Percentiles rank a stretch among this genome's conserved stretches.
Conservation (phyloP, 306 rosid species). For the Phaseolus lunatus region DNA sequence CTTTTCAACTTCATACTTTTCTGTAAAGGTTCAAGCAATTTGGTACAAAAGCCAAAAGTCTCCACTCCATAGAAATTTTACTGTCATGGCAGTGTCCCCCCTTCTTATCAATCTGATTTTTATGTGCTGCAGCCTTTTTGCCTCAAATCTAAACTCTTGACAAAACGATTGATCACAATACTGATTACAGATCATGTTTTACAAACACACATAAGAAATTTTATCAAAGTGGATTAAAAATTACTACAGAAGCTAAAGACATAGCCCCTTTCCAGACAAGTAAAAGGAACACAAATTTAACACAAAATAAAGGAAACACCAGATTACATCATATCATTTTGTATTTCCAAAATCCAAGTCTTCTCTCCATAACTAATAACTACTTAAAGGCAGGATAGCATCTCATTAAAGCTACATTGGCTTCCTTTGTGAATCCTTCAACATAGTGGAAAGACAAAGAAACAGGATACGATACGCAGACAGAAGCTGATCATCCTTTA, state of each 20-base stretch:
- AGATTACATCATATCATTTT: slow-evolving; percentile 15
- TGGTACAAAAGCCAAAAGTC: slow-evolving; percentile 35
- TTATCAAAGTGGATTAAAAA: slow-evolving; percentile 27
- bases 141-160: slow-evolving; percentile 23
- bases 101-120: slow-evolving; percentile 16
- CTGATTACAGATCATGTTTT: slow-evolving; percentile 16
- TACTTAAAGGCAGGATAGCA: slow-evolving; percentile 31
- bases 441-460: slow-evolving; percentile 38
- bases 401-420: slow-evolving; percentile 23
- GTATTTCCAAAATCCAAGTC: slow-evolving; percentile 13
- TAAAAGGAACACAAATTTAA: background rate
- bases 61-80: background rate
- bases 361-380: slow-evolving; percentile 30
- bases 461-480: slow-evolving; percentile 69
- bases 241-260: slow-evolving; percentile 14
- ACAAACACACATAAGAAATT: background rate
- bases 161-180: background rate
- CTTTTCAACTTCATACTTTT: slow-evolving; percentile 12
- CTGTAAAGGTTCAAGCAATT: slow-evolving; percentile 29
- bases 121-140: background rate
- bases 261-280: slow-evolving; percentile 28
- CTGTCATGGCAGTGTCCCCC: background rate
- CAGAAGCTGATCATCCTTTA: slow-evolving; percentile 64
- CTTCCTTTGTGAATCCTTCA: slow-evolving; percentile 27
- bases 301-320: background rate